Conservation (phyloP, 345 rosid species). For the Gossypium rotundifolium region DNA sequence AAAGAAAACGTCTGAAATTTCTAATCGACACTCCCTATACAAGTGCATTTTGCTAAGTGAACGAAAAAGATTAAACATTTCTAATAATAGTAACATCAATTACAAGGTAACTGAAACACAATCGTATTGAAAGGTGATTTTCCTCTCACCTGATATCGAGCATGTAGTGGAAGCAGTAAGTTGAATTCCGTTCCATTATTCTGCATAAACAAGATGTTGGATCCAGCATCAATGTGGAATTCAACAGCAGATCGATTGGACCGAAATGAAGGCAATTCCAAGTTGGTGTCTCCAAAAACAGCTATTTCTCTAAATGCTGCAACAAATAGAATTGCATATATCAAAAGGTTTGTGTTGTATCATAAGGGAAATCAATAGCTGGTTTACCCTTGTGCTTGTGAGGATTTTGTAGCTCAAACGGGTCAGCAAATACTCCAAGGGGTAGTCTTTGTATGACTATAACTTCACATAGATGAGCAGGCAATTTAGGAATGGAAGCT, state of each 20-base stretch:
- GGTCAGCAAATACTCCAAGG: constrained; percentile 79
- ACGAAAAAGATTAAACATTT: background rate
- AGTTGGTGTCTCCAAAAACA: constrained; percentile 81
- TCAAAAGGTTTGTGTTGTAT: background rate
- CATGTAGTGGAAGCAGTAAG: constrained; percentile 68
- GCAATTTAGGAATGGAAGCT: constrained; percentile 17
- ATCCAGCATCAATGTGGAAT: constrained; percentile 51
- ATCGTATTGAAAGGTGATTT: background rate
- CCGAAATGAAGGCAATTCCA: constrained; percentile 69
- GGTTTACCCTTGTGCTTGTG: constrained; percentile 44
- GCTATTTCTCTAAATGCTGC: constrained; percentile 51
- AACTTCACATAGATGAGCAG: constrained; percentile 31
- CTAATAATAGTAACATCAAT: background rate
- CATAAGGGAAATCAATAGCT: background rate
- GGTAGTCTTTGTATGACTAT: constrained; percentile 67
- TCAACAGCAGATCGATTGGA: constrained; percentile 73
- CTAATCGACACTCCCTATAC: background rate
- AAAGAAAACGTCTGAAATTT: background rate
- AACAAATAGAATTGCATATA: constrained; percentile 1
- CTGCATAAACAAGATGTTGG: constrained; percentile 15
- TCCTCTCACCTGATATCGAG: constrained; percentile 62
- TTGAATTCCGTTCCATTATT: constrained; percentile 38
- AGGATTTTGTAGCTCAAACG: constrained; percentile 80
- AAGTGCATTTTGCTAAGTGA: background rate
- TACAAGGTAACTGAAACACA: background rate